phyloP scores from a whole-genome alignment of 805 yeast species.

The Saccharomycopsis capsularis region DNA sequence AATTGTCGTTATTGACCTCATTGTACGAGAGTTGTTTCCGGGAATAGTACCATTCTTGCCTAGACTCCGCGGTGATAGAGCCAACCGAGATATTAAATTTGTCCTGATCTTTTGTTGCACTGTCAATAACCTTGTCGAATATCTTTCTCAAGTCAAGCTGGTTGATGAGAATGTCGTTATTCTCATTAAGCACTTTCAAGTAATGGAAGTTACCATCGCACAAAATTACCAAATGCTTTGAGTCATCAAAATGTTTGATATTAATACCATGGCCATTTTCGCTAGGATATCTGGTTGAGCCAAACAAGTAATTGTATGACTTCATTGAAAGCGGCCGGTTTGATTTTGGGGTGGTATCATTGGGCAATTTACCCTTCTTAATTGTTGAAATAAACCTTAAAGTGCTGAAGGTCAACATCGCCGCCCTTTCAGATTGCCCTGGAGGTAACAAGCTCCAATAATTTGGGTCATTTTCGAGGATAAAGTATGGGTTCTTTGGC shows the following conservation, averaged over 20 bases:
- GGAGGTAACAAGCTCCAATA: constrained; percentile 44
- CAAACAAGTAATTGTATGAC: constrained; percentile 61
- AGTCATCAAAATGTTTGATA: constrained; percentile 56
- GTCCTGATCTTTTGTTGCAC: constrained; percentile 44
- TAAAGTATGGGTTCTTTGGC: constrained; percentile 72
- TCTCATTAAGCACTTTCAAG: constrained; percentile 70
- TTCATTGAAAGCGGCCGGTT: constrained; percentile 56
- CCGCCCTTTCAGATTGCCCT: constrained; percentile 60
- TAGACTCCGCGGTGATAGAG: constrained; percentile 78
- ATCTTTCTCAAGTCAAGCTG: constrained; percentile 61
- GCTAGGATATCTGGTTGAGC: constrained; percentile 53
- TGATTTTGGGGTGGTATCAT: constrained; percentile 49
- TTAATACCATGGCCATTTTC: constrained; percentile 49
- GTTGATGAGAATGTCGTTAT: constrained; percentile 57
- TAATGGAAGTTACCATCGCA: constrained; percentile 83
- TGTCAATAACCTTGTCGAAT: constrained; percentile 54
- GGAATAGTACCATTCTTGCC: constrained; percentile 75
- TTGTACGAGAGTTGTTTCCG: constrained; percentile 42
- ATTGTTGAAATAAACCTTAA: constrained; percentile 45
- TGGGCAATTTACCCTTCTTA: constrained; percentile 39
- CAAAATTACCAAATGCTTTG: constrained; percentile 69
- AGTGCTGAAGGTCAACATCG: constrained; percentile 58
- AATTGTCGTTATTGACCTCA: constrained; percentile 45
- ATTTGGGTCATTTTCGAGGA: constrained; percentile 69
- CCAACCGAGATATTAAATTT: constrained; percentile 52